A percentile compares a stretch with the other conserved stretches of the same genome.
These are phyloP conservation scores for Alternaria triticina DNA, from an alignment of 2,329 filamentous ascomycete genomes.

Conservation along the genomic window DNA sequence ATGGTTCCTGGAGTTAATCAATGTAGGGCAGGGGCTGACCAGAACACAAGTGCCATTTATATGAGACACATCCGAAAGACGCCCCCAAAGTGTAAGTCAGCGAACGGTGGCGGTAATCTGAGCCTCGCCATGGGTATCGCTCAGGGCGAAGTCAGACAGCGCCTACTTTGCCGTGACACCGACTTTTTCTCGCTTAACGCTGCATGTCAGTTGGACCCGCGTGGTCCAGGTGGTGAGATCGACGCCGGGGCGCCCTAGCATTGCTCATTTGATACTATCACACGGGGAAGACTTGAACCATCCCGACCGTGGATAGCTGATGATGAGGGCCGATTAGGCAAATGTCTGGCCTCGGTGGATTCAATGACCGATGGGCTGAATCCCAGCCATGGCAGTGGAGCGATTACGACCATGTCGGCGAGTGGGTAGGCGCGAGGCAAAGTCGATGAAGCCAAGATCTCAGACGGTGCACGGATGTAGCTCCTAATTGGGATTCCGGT, in stretches of 20 bases:
- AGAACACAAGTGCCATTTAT: slow-evolving; percentile 22
- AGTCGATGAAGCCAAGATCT: slow-evolving; percentile 9
- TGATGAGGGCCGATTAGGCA: not conserved
- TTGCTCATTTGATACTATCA: not conserved
- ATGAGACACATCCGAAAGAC: slow-evolving; percentile 10
- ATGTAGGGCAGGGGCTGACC: slow-evolving; percentile 9
- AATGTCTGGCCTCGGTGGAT: not conserved
- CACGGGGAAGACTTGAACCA: not conserved
- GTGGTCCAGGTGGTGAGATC: slow-evolving; percentile 1
- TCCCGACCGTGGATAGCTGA: not conserved
- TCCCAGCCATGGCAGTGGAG: slow-evolving; percentile 1
- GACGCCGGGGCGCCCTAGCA: not conserved
- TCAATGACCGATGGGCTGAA: slow-evolving; percentile 17
- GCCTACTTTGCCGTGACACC: not conserved
- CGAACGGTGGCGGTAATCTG: not conserved
- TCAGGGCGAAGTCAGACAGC: not conserved
- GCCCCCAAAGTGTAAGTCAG: not conserved
- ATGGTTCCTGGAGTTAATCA: slow-evolving; percentile 8
- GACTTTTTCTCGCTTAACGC: slow-evolving; percentile 5
- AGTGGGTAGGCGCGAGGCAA: slow-evolving; percentile 13
- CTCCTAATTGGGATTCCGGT: not conserved
- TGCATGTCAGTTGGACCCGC: not conserved
- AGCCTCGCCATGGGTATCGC: not conserved
- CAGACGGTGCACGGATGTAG: slow-evolving; percentile 4
- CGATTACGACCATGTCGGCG: slow-evolving; percentile 19